A percentile compares a stretch with the other conserved stretches of the same genome.
Evolutionary conservation across 2,329 filamentous ascomycete species (phyloP).

Genomic region (Pseudocercospora ulei): DNA sequence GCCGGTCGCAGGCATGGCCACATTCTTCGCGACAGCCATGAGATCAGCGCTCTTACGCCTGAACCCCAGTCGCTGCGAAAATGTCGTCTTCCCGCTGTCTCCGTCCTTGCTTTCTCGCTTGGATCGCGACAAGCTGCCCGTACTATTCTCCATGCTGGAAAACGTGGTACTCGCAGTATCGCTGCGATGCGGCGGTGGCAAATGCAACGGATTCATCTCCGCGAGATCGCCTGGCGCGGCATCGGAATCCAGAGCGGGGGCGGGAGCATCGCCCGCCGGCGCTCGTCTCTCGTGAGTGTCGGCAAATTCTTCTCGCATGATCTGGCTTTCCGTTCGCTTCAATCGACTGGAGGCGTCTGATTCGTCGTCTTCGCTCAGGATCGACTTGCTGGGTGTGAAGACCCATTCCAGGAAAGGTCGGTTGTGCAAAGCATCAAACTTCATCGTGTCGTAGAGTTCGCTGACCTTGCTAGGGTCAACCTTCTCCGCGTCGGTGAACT

Average conservation of each 20-base stretch:
- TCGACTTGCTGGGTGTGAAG: slow-evolving; percentile 73
- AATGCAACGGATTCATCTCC: slow-evolving; percentile 14
- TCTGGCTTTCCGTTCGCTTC: slow-evolving; percentile 30
- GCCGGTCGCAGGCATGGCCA: slow-evolving; percentile 4
- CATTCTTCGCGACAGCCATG: slow-evolving; percentile 18
- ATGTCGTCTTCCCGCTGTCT: slow-evolving; percentile 21
- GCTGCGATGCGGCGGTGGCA: slow-evolving; percentile 22
- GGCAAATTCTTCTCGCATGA: slow-evolving; percentile 29
- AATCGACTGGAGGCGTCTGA: slow-evolving; percentile 20
- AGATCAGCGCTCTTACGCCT: slow-evolving; percentile 45
- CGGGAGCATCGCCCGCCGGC: slow-evolving; percentile 19
- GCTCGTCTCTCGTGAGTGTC: slow-evolving; percentile 29
- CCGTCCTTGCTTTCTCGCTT: slow-evolving; percentile 11
- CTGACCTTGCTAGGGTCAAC: slow-evolving; percentile 98
- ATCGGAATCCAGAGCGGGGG: not conserved
- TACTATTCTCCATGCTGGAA: slow-evolving; percentile 15
- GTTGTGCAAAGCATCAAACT: slow-evolving; percentile 96
- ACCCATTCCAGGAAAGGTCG: slow-evolving; percentile 95
- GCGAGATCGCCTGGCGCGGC: slow-evolving; percentile 6
- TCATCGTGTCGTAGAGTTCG: slow-evolving; percentile 98
- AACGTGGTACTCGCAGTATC: slow-evolving; percentile 21
- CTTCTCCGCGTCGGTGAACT: slow-evolving; percentile 95
- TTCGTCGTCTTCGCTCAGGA: slow-evolving; percentile 56
- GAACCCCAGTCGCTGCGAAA: slow-evolving; percentile 45
- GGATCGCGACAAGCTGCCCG: slow-evolving; percentile 4